phyloP scores from a whole-genome alignment of 2,329 filamentous ascomycete genomes.

The Hypoxylon sp. region DNA sequence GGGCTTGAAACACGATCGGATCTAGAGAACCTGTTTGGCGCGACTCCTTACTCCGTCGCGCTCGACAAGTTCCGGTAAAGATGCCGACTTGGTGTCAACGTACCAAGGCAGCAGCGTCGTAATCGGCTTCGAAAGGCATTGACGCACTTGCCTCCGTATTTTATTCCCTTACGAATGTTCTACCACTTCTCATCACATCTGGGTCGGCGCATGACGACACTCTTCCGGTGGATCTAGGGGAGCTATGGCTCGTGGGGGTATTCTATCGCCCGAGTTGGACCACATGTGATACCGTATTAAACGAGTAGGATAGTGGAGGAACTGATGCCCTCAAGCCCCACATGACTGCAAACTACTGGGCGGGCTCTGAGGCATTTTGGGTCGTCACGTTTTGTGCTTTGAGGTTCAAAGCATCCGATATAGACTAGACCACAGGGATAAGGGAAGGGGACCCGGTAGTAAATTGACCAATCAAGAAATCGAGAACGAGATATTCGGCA shows the following conservation, averaged over 20 bases:
- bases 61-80: slow-evolving; percentile 6
- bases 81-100: slow-evolving; percentile 16
- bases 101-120: slow-evolving; percentile 3
- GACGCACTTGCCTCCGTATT: slow-evolving; percentile 11
- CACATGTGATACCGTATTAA: slow-evolving; percentile 23
- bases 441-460: slow-evolving; percentile 4
- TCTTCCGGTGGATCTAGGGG: slow-evolving; percentile 22
- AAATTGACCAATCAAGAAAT: slow-evolving; percentile 32
- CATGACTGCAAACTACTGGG: slow-evolving; percentile 21
- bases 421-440: slow-evolving; percentile 35
- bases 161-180: background rate
- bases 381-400: slow-evolving; percentile 41
- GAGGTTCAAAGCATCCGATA: slow-evolving; percentile 36
- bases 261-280: slow-evolving; percentile 27
- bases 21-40: slow-evolving; percentile 1
- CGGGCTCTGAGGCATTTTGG: slow-evolving; percentile 36
- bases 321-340: slow-evolving; percentile 24
- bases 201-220: slow-evolving; percentile 24
- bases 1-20: slow-evolving; percentile 26
- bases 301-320: slow-evolving; percentile 24
- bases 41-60: slow-evolving; percentile 12
- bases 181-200: slow-evolving; percentile 7
- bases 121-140: slow-evolving; percentile 10
- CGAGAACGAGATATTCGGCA: slow-evolving; percentile 28
- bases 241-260: slow-evolving; percentile 22